Evolutionary conservation across 495 filamentous ascomycete species (phyloP), one percentile per base, ranked within the genome.

Genomic region (Annulohypoxylon stygium): DNA sequence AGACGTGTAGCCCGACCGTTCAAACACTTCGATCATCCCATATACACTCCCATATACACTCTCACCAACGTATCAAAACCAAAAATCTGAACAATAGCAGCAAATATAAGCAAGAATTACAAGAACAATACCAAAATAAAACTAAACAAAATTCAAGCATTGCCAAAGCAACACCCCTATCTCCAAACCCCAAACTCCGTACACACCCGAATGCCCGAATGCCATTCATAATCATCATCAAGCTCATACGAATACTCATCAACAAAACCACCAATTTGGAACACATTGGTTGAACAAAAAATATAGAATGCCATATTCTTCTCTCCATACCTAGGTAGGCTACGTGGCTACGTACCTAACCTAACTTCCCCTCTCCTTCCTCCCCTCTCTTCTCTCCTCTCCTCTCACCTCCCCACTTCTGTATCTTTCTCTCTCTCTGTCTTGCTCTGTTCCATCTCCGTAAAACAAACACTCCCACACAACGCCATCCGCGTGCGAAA

Each of bases 281-380:
- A 23, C 20, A 23, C 30, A 6, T 0, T 3, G 16, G 18, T 12
- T 47, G 43, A 47, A 47, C 43, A 67, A 33, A 51, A 37, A 36
- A 45, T 43, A n/a, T 64, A 47, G 16, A 47, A 47, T 47, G 43
- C 43, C 43, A 47, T 47, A 47, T 47, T 16, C 18, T 16, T 47
- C 43, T 47, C 43, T 8, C 18, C 47, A 50, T 50, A 25, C 18
- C 47, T 50, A 50, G 16, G 16, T 47, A 47, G 43, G 43, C 43
- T 47, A 47, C 43, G 12, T 30, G 30, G 30, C 30, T 47, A 47
- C n/a, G 43, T 47, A 18, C 16, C 43, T 47, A 43, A 43, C 39
- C 39, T 43, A 43, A 43, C 20, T 23, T 23, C 12, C 43, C 18
- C 43, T 43, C 16, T 9, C 9, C 43, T 20, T 6, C 4, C 39